Evolutionary conservation across 1,284 basidiomycete species (phyloP).

Genomic region (Meripilus lineatus): DNA sequence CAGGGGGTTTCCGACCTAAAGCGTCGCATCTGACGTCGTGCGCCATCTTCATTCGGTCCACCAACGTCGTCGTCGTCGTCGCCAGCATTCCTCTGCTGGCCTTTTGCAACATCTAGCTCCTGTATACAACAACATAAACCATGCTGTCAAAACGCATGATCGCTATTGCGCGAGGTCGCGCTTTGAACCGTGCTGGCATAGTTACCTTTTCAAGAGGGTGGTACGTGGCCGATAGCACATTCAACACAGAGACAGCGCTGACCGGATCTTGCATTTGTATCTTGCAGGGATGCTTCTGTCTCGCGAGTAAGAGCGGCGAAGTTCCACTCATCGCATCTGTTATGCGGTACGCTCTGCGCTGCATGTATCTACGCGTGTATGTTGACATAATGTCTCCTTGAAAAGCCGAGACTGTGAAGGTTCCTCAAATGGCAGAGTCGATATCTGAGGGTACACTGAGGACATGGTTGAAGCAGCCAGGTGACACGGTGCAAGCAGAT

Average conservation of each 20-base stretch:
- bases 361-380: conserved; percentile 3
- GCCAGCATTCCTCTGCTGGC: neutral
- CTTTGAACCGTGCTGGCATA: conserved; percentile 36
- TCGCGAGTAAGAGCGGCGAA: conserved; percentile 47
- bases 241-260: conserved; percentile 2
- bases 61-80: neutral
- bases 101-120: neutral
- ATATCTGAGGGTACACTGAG: conserved; percentile 98
- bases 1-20: neutral
- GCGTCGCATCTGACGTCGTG: neutral
- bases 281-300: conserved; percentile 42
- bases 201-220: conserved; percentile 44
- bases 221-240: conserved; percentile 32
- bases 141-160: conserved; percentile 75
- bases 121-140: too few species aligned
- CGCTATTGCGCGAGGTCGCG: conserved; percentile 58
- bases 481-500: conserved; percentile 86
- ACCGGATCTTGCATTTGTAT: conserved; percentile 5
- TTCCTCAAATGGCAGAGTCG: conserved; percentile 98
- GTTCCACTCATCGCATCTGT: conserved; percentile 64
- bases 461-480: conserved; percentile 92
- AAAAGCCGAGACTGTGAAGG: conserved; percentile 86
- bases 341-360: conserved; percentile 49
- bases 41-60: neutral
- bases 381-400: conserved; percentile 12